Percentiles rank a stretch among this genome's conserved stretches.
Conservation (phyloP, 2,329 filamentous ascomycete species). For the Venturia asperata region DNA sequence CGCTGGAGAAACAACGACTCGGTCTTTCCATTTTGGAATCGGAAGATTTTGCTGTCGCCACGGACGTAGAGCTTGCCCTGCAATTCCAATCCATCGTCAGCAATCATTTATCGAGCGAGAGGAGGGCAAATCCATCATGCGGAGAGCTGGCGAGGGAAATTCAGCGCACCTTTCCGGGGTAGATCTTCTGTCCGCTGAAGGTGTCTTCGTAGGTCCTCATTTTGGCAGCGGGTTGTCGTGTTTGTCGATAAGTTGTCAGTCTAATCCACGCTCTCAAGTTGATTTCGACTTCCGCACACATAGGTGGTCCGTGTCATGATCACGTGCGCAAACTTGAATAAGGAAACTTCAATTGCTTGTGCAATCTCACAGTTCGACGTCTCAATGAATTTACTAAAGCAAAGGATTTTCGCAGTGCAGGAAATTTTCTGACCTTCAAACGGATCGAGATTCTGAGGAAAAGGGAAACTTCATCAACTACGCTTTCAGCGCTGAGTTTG, state of each 20-base stretch:
- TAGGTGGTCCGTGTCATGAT: not conserved
- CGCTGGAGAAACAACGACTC: slow-evolving; percentile 99
- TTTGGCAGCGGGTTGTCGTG: slow-evolving; percentile 34
- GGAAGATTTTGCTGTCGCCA: slow-evolving; percentile 99
- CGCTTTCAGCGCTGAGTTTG: not conserved
- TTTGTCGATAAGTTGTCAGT: not conserved
- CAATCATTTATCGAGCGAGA: slow-evolving; percentile 1
- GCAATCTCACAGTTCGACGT: not conserved
- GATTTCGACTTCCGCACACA: not conserved
- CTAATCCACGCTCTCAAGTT: not conserved
- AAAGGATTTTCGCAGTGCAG: not conserved
- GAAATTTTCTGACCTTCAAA: not conserved
- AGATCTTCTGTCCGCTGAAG: slow-evolving; percentile 72
- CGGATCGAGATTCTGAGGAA: not conserved
- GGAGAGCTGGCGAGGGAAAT: not conserved
- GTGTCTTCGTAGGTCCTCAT: slow-evolving; percentile 74
- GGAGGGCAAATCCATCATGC: not conserved
- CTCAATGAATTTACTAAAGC: not conserved
- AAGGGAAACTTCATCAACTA: not conserved
- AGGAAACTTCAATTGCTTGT: not conserved
- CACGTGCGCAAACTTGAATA: not conserved
- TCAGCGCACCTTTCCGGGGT: slow-evolving; percentile 65
- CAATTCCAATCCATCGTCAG: slow-evolving; percentile 28
- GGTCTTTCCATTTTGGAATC: slow-evolving; percentile 99
- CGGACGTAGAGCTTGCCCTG: slow-evolving; percentile 99